phyloP scores from a whole-genome alignment of 2,329 filamentous ascomycete species.

The Ophiocordyceps camponoti-rufipedis region DNA sequence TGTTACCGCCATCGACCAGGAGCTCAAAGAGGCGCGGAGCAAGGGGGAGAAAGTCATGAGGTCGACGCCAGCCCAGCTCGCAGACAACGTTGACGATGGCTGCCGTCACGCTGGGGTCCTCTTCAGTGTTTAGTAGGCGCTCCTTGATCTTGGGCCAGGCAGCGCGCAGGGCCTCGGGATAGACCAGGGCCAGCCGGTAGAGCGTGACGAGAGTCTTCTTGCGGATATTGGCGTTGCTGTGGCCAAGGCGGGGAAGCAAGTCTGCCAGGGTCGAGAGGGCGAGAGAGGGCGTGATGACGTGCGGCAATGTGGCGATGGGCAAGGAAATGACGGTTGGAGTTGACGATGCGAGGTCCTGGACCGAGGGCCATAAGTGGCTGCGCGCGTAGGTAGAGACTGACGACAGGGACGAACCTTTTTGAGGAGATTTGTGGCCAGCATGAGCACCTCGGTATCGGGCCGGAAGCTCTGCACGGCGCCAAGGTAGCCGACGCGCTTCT shows the following conservation, averaged over 20 bases:
- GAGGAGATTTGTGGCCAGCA: constrained; percentile 89
- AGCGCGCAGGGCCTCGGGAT: constrained; percentile 78
- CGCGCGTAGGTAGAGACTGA: not conserved
- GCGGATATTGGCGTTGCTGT: constrained; percentile 68
- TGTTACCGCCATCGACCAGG: constrained; percentile 80
- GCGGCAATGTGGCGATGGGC: constrained; percentile 77
- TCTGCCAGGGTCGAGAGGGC: constrained; percentile 80
- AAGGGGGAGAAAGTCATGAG: constrained; percentile 81
- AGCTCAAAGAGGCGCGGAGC: constrained; percentile 86
- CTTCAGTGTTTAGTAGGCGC: constrained; percentile 69
- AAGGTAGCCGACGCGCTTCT: constrained; percentile 90
- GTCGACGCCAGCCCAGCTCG: constrained; percentile 84
- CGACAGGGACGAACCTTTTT: constrained; percentile 48
- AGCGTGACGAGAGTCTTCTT: constrained; percentile 95
- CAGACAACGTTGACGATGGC: constrained; percentile 95
- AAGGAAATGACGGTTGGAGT: constrained; percentile 63
- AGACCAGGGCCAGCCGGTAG: constrained; percentile 86
- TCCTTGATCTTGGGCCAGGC: constrained; percentile 98
- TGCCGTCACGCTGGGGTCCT: constrained; percentile 85
- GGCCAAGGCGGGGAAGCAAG: constrained; percentile 66
- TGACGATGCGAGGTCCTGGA: constrained; percentile 51
- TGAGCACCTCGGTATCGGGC: constrained; percentile 87
- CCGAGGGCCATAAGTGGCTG: not conserved
- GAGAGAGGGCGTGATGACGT: constrained; percentile 82
- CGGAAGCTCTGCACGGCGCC: constrained; percentile 93